Conservation (phyloP, 192 early-diverging fungal species). For the Ambispora gerdemannii region DNA sequence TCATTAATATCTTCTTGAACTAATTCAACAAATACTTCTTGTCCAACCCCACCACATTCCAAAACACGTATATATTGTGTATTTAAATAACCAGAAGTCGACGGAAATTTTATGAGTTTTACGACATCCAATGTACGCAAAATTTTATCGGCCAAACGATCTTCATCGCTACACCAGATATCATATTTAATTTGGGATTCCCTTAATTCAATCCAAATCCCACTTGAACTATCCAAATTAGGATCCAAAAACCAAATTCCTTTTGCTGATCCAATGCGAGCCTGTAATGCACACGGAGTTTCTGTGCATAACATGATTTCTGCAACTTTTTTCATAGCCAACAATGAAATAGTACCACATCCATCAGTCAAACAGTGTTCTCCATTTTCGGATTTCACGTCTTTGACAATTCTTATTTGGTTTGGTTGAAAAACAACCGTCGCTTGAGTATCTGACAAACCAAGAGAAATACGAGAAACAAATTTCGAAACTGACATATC, state of each 20-base stretch:
- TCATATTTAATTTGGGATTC: constrained; percentile 36
- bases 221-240: background rate
- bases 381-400: constrained; percentile 7
- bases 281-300: constrained; percentile 38
- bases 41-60: constrained; percentile 29
- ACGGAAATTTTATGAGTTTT: constrained; percentile 21
- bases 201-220: constrained; percentile 34
- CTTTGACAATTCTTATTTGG: constrained; percentile 20
- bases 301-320: constrained; percentile 13
- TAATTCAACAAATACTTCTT: constrained; percentile 31
- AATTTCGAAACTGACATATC: constrained; percentile 33
- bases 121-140: constrained; percentile 36
- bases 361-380: constrained; percentile 41
- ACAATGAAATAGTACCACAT: constrained; percentile 34
- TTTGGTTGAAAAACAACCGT: constrained; percentile 32
- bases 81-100: constrained; percentile 31
- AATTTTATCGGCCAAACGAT: constrained; percentile 17
- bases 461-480: constrained; percentile 34
- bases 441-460: constrained; percentile 34
- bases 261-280: constrained; percentile 39
- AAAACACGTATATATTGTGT: constrained; percentile 36
- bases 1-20: constrained; percentile 32
- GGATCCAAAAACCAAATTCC: constrained; percentile 37
- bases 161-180: constrained; percentile 5
- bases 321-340: constrained; percentile 35